Evolutionary conservation across 257 asterid species (phyloP).

Genomic region (Solanum medicagineum): DNA sequence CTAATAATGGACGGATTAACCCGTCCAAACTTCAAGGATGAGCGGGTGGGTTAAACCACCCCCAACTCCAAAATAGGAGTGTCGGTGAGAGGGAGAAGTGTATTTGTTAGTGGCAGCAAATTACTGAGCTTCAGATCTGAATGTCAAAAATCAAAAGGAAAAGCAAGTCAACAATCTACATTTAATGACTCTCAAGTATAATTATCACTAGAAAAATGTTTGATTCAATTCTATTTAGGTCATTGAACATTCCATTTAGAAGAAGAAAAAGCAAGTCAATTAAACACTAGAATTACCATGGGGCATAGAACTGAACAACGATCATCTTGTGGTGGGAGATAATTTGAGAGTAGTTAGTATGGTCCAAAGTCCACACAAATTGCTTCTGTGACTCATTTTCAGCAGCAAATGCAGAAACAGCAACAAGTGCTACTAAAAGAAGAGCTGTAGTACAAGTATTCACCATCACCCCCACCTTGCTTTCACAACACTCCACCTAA

Average conservation of each 20-base stretch:
- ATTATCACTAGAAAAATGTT: neutral
- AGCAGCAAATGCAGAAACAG: conserved; percentile 16
- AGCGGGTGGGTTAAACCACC: too few species aligned
- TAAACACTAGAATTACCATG: conserved; percentile 33
- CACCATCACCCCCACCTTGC: neutral
- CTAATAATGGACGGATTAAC: too few species aligned
- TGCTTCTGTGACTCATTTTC: conserved; percentile 24
- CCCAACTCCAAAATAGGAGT: neutral
- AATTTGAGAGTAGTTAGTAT: conserved; percentile 38
- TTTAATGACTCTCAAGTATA: neutral
- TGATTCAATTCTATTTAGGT: neutral
- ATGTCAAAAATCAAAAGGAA: neutral
- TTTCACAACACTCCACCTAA: neutral
- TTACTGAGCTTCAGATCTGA: neutral
- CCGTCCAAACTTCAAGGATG: too few species aligned
- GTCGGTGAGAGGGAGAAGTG: neutral
- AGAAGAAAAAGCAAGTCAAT: neutral
- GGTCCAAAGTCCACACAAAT: conserved; percentile 58
- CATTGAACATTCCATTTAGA: neutral
- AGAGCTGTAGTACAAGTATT: neutral
- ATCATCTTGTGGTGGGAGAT: conserved; percentile 41
- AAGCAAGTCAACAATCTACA: neutral
- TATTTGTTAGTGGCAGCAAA: neutral
- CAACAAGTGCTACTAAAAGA: neutral
- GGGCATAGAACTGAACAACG: conserved; percentile 78